phyloP scores from a whole-genome alignment of 2,329 filamentous ascomycete species.

The Fusarium keratoplasticum region DNA sequence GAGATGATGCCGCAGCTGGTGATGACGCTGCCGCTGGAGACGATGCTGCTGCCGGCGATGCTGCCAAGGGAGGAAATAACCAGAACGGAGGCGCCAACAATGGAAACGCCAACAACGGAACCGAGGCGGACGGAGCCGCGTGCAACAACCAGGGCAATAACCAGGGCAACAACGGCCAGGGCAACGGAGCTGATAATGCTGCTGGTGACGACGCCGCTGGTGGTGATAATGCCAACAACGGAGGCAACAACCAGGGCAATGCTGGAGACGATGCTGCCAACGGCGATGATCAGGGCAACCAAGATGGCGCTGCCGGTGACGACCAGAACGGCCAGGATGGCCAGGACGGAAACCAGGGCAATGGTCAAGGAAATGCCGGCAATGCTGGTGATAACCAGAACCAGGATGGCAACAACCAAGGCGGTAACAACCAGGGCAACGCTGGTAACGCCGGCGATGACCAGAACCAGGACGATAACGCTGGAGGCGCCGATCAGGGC shows the following conservation, averaged over 20 bases:
- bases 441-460: background rate
- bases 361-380: too few species aligned
- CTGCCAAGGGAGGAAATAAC: background rate
- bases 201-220: background rate
- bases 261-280: background rate
- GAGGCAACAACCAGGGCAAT: background rate
- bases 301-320: background rate
- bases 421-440: background rate
- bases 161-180: background rate
- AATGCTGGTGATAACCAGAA: background rate
- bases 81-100: background rate
- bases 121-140: background rate
- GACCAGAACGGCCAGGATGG: background rate
- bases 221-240: background rate
- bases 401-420: background rate
- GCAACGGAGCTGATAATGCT: background rate
- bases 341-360: background rate
- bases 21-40: constrained; percentile 1
- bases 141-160: background rate
- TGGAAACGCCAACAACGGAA: background rate
- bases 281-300: background rate
- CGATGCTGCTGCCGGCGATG: background rate
- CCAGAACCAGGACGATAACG: background rate
- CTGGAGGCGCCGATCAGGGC: background rate
- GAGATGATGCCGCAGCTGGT: constrained; percentile 11